Percentiles rank a stretch among this genome's conserved stretches.
Evolutionary conservation across 495 filamentous ascomycete species (phyloP).

Genomic region (Corynascus novoguineensis): DNA sequence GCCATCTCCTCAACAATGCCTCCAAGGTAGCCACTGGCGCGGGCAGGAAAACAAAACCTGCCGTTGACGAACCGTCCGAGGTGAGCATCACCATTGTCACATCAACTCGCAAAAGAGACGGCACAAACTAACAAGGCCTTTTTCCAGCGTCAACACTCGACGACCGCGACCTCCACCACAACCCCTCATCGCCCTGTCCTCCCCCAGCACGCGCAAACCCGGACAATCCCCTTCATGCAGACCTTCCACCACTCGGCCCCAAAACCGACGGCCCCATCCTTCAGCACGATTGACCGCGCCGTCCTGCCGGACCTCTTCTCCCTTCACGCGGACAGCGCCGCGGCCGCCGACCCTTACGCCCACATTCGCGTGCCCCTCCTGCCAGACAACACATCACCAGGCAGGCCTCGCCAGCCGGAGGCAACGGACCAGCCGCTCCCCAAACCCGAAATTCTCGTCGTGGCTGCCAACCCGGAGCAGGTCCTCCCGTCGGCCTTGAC

Average conservation of each 20-base stretch:
- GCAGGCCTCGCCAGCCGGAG: slow-evolving; percentile 23
- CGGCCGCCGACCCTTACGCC: slow-evolving; percentile 28
- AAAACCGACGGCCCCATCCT: slow-evolving; percentile 18
- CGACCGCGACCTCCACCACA: slow-evolving; percentile 20
- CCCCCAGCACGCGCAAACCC: slow-evolving; percentile 13
- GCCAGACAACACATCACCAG: slow-evolving; percentile 36
- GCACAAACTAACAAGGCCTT: background rate
- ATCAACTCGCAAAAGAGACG: background rate
- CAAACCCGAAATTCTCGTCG: slow-evolving; percentile 35
- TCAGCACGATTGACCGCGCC: slow-evolving; percentile 35
- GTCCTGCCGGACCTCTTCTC: slow-evolving; percentile 34
- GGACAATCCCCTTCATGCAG: slow-evolving; percentile 42
- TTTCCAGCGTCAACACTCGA: slow-evolving; percentile 17
- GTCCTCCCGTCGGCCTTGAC: slow-evolving; percentile 39
- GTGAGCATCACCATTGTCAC: slow-evolving; percentile 14
- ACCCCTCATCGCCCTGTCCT: slow-evolving; percentile 27
- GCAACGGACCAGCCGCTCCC: slow-evolving; percentile 31
- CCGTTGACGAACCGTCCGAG: slow-evolving; percentile 15
- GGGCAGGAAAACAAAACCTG: slow-evolving; percentile 21
- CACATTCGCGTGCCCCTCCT: slow-evolving; percentile 43
- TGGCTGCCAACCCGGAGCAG: slow-evolving; percentile 40
- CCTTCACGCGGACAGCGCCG: background rate
- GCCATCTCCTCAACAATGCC: slow-evolving; percentile 31
- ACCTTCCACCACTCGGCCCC: slow-evolving; percentile 44
- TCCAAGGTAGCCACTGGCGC: slow-evolving; percentile 28